Evolutionary conservation across 495 filamentous ascomycete genomes (phyloP).

Genomic region (Cercophora samala): DNA sequence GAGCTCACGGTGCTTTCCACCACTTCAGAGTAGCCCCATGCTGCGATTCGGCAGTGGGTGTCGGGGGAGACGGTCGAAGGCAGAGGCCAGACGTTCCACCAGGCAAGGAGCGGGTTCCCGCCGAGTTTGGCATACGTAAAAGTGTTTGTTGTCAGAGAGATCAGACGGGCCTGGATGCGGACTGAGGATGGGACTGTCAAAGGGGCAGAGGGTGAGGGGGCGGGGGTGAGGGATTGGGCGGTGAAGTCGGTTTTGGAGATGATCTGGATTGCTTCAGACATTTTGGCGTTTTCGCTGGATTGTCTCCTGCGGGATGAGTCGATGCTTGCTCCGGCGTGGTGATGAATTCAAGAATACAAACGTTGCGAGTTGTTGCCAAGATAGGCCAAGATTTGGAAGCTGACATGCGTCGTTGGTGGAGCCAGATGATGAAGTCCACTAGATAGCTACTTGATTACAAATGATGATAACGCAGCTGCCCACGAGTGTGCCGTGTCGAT

Average conservation of each 20-base stretch:
- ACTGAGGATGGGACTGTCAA: conserved; percentile 22
- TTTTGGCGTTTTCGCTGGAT: neutral
- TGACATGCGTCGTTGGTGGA: too few species aligned
- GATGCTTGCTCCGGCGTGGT: neutral
- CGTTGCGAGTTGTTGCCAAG: too few species aligned
- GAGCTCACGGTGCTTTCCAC: conserved; percentile 43
- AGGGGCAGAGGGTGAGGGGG: neutral
- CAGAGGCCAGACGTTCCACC: conserved; percentile 44
- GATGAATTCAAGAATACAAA: too few species aligned
- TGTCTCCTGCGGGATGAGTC: too few species aligned
- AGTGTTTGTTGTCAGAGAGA: conserved; percentile 55
- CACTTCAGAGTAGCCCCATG: conserved; percentile 56
- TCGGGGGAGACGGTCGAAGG: conserved; percentile 27
- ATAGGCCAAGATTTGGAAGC: too few species aligned
- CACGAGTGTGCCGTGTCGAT: too few species aligned
- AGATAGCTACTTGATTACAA: too few species aligned
- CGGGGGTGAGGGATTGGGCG: conserved; percentile 1
- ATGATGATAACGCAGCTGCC: too few species aligned
- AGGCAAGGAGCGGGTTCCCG: conserved; percentile 35
- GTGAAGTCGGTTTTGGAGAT: conserved; percentile 13
- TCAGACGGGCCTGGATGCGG: conserved; percentile 42
- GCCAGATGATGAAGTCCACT: too few species aligned
- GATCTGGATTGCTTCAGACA: conserved; percentile 3
- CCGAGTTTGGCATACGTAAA: conserved; percentile 53
- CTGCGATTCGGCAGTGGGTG: conserved; percentile 52